Conservation (phyloP, 1,284 basidiomycete genomes). For the Exobasidium cylindrosporum region DNA sequence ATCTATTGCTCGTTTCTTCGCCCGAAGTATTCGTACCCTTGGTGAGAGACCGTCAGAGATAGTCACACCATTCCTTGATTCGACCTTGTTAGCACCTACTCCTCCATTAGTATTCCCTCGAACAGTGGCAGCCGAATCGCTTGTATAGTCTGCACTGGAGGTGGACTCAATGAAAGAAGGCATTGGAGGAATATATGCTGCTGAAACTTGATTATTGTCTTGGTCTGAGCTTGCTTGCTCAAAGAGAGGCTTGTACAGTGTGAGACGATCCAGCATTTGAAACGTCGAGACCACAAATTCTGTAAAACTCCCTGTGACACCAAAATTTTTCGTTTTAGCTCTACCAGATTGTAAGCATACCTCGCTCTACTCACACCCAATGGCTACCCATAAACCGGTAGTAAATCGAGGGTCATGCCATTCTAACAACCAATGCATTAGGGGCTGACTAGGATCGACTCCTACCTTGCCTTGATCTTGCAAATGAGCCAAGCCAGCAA, state of each 20-base stretch:
- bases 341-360: too few species aligned
- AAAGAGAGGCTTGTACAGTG: slow-evolving; percentile 4
- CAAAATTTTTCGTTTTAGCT: too few species aligned
- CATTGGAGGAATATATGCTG: not conserved
- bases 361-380: not conserved
- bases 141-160: not conserved
- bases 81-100: not conserved
- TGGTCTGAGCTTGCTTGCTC: not conserved
- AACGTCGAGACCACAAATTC: slow-evolving; percentile 3
- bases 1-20: not conserved
- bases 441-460: not conserved
- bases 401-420: slow-evolving; percentile 12
- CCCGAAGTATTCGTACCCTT: not conserved
- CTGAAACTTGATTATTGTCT: not conserved
- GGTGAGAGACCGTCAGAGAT: not conserved
- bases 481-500: not conserved
- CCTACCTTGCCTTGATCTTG: not conserved
- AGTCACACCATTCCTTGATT: not conserved
- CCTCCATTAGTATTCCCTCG: not conserved
- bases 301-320: not conserved
- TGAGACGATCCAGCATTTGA: slow-evolving; percentile 5
- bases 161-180: not conserved
- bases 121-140: slow-evolving; percentile 10
- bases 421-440: not conserved
- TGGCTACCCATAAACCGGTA: slow-evolving; percentile 2